Conservation (phyloP, 1,284 basidiomycete species). For the Sporisorium reilianum region DNA sequence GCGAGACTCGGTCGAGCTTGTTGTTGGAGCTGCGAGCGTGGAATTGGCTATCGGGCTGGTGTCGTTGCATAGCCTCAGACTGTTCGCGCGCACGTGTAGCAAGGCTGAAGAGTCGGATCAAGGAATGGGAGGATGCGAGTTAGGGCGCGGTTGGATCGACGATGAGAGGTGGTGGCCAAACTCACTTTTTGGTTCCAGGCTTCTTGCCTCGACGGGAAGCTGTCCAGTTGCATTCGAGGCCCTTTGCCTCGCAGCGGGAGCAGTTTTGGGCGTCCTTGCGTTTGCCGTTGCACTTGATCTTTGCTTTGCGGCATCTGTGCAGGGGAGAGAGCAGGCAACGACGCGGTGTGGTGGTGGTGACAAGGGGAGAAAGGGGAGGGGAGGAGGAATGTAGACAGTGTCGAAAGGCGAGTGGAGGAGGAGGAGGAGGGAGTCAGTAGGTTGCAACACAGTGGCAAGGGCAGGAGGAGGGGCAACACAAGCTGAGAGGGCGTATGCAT, state of each 20-base stretch:
- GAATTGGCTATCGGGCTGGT: conserved; percentile 20
- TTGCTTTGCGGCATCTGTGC: conserved; percentile 46
- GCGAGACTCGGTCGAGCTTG: conserved; percentile 31
- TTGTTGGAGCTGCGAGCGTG: neutral
- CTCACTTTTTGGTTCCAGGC: conserved; percentile 52
- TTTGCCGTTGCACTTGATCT: conserved; percentile 56
- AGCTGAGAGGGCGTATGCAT: conserved; percentile 32
- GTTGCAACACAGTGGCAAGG: conserved; percentile 1
- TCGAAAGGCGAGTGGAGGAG: neutral
- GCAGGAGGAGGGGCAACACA: conserved; percentile 1
- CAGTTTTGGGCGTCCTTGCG: conserved; percentile 51
- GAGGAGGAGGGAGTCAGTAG: conserved; percentile 11
- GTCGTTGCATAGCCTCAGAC: conserved; percentile 36
- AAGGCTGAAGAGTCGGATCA: conserved; percentile 17
- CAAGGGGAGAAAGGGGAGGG: neutral
- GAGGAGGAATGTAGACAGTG: neutral
- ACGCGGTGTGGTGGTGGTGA: neutral
- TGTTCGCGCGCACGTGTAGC: conserved; percentile 49
- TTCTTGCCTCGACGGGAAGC: conserved; percentile 47
- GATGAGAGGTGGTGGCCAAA: neutral
- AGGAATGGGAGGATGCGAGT: too few species aligned
- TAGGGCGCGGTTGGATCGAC: neutral
- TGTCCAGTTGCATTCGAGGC: conserved; percentile 49
- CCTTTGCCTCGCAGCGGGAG: conserved; percentile 45
- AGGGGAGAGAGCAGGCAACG: neutral